phyloP scores from a whole-genome alignment of 2,329 filamentous ascomycete species.

The Aspergillus awamori region DNA sequence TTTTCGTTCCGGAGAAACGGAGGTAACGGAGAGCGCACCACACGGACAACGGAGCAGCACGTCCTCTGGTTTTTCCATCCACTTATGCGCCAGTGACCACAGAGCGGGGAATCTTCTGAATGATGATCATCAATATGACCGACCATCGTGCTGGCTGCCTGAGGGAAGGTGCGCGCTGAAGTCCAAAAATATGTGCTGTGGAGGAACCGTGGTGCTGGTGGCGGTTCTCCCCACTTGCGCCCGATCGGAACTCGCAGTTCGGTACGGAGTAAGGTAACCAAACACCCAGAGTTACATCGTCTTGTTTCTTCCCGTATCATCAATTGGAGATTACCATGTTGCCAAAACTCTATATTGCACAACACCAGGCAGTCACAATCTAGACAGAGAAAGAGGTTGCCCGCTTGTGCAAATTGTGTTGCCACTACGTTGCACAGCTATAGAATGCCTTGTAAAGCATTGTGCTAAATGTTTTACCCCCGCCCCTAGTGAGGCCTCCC shows the following conservation, averaged over 20 bases:
- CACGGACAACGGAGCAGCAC: not conserved
- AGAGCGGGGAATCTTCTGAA: not conserved
- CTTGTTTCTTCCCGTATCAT: not conserved
- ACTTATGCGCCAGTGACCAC: too few relatives aligned
- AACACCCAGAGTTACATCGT: not conserved
- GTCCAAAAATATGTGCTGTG: conserved; percentile 5
- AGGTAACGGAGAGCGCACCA: not conserved
- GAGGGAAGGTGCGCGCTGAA: not conserved
- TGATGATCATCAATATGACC: not conserved
- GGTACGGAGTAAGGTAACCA: not conserved
- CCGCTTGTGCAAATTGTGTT: not conserved
- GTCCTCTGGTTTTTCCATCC: not conserved
- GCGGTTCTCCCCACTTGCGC: conserved; percentile 5
- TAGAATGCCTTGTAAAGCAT: not conserved
- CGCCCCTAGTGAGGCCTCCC: not conserved
- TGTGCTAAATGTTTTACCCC: not conserved
- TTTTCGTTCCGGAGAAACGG: not conserved
- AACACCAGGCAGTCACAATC: not conserved
- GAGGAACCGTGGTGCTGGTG: conserved; percentile 3
- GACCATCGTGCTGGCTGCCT: not conserved
- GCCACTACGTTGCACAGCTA: not conserved
- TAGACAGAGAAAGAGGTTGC: not conserved
- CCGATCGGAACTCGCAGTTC: conserved; percentile 1
- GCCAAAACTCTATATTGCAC: not conserved
- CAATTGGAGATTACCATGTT: not conserved